Conservation (phyloP, 306 rosid species). For the Gynostemma pentaphyllum region DNA sequence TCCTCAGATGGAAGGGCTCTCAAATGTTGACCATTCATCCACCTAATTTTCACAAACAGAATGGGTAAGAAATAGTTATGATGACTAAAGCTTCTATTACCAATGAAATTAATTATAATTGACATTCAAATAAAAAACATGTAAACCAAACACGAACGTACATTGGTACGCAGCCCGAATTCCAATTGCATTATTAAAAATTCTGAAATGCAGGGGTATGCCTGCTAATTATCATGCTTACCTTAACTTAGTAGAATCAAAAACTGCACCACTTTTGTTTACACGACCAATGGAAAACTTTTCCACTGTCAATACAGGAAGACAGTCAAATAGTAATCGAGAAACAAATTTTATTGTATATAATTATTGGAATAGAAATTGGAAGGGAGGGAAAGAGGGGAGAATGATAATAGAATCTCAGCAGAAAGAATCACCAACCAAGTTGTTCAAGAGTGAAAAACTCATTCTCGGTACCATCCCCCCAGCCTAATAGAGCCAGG, state of each 20-base stretch:
- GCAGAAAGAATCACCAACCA: slow-evolving; percentile 35
- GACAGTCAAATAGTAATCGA: background rate
- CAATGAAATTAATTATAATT: background rate
- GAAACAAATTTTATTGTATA: background rate
- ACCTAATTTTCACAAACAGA: slow-evolving; percentile 26
- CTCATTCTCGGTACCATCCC: slow-evolving; percentile 93
- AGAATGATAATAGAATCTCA: slow-evolving; percentile 7
- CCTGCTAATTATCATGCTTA: slow-evolving; percentile 16
- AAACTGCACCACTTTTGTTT: slow-evolving; percentile 88
- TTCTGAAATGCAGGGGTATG: background rate
- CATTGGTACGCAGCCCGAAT: background rate
- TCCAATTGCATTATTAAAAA: background rate
- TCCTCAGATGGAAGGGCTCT: slow-evolving; percentile 59
- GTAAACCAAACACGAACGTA: background rate
- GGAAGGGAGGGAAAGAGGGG: background rate
- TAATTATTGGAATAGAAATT: background rate
- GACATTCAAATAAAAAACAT: background rate
- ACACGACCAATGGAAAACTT: slow-evolving; percentile 76
- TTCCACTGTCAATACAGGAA: slow-evolving; percentile 46
- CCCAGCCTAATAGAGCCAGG: slow-evolving; percentile 92
- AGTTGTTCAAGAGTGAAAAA: slow-evolving; percentile 56
- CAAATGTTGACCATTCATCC: slow-evolving; percentile 98
- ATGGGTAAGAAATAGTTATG: background rate
- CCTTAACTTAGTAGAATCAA: slow-evolving; percentile 76
- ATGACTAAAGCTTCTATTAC: background rate